Base-by-base conservation (phyloP, 108 stramenopile genomes). In the Nitzschia palea region DNA sequence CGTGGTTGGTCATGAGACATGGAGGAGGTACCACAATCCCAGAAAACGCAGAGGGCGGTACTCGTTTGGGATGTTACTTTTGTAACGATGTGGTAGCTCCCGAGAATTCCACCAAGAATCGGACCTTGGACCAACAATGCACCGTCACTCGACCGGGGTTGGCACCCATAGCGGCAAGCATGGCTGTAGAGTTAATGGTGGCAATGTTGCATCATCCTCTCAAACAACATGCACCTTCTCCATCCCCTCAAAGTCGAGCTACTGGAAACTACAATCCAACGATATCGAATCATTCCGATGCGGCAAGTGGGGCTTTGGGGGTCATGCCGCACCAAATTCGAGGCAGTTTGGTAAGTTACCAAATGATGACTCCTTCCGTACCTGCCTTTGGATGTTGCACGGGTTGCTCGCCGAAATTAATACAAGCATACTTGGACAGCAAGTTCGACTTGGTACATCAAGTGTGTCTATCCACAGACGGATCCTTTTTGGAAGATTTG, bases 71-170 rank as follows among this genome's bases (percentile, higher is more conserved):
- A 10, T 99, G 98, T 64, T 99, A 99, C 67, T 99, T 99, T 80
- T 99, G 99, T 88, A 95, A 83, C 55, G 98, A 99, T 80, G 86
- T 99, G 14, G 97, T 97, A 1, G 97, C 97, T 27, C 97, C 99
- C 4, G 94, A 88, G 51, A 96, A 99, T 74, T 95, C 95, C 32
- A 92, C 83, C 40, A 86, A 85, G 22, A 96, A 98, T 75, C 86
- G 98, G 6, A 99, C 99, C 8, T 63, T 99, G 43, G 99, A 99
- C 70, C 97, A 99, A 73, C 98, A 99, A 77, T 99, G 99, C 73
- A 99, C 99, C 4, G 96, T 96, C 15, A 98, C 99, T 44, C 79
- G 99, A 35, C 99, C 99, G 12, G 99, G 99, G 5, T 80, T 99
- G 35, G 97, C 98, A 2, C 96, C 95, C 12, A 94, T 98, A 65